Evolutionary conservation across 805 yeast species (phyloP).

Genomic region (Ogataea neopini): DNA sequence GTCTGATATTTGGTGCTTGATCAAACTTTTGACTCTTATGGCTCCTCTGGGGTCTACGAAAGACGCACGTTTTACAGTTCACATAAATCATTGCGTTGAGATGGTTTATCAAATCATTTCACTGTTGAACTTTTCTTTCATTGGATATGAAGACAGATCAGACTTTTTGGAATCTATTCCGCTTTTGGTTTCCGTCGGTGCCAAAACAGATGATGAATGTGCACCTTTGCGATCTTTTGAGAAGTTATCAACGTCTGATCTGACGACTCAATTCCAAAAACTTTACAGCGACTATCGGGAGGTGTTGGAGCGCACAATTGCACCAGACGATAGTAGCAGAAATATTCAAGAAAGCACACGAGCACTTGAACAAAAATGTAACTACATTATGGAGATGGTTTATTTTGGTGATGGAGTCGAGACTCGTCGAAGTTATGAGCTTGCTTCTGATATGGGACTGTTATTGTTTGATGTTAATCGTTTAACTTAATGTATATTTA

Average conservation of each 20-base stretch:
- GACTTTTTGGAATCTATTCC: slow-evolving; percentile 17
- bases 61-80: not conserved
- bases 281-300: slow-evolving; percentile 13
- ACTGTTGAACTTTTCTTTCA: slow-evolving; percentile 12
- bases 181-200: slow-evolving; percentile 10
- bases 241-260: slow-evolving; percentile 8
- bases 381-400: slow-evolving; percentile 4
- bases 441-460: slow-evolving; percentile 1
- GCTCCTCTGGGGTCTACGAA: slow-evolving; percentile 8
- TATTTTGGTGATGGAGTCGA: not conserved
- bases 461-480: not conserved
- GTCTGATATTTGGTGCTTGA: slow-evolving; percentile 22
- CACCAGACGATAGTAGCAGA: not conserved
- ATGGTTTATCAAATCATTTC: slow-evolving; percentile 7
- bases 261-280: slow-evolving; percentile 11
- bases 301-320: slow-evolving; percentile 6
- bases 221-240: not conserved
- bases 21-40: slow-evolving; percentile 19
- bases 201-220: not conserved
- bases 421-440: not conserved
- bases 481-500: not conserved
- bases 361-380: not conserved
- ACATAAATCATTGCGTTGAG: slow-evolving; percentile 2
- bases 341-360: not conserved
- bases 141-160: slow-evolving; percentile 25